A percentile compares a stretch with the other conserved stretches of the same genome.
Conservation (phyloP, 1,284 basidiomycete genomes). For the Exobasidium cylindrosporum region DNA sequence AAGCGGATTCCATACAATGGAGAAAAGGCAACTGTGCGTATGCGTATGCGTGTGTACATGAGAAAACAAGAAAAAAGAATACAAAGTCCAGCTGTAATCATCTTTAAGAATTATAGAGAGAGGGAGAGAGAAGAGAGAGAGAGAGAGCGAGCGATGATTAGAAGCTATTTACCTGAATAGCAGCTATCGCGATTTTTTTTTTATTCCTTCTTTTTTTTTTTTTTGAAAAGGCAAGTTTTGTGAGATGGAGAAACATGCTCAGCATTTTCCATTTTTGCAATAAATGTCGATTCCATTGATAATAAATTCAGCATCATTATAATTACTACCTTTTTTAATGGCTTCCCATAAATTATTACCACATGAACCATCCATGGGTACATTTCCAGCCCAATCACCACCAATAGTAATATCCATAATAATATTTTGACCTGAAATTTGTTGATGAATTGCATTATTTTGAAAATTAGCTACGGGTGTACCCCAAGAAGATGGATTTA, state of each 20-base stretch:
- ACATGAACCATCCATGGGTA: slow-evolving; percentile 5
- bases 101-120: too few relatives aligned
- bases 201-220: too few relatives aligned
- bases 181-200: too few relatives aligned
- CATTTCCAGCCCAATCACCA: slow-evolving; percentile 42
- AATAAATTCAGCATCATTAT: slow-evolving; percentile 16
- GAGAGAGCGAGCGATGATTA: too few relatives aligned
- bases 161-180: too few relatives aligned
- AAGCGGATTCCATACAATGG: too few relatives aligned
- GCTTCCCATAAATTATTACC: slow-evolving; percentile 2
- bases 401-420: slow-evolving; percentile 50
- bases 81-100: too few relatives aligned
- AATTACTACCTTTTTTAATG: slow-evolving; percentile 11
- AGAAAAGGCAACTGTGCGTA: too few relatives aligned
- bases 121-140: too few relatives aligned
- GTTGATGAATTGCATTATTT: slow-evolving; percentile 18
- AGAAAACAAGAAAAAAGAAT: too few relatives aligned
- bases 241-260: background rate
- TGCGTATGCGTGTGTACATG: too few relatives aligned
- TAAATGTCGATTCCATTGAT: slow-evolving; percentile 15
- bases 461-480: slow-evolving; percentile 39
- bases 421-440: slow-evolving; percentile 44
- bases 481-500: slow-evolving; percentile 29
- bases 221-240: background rate
- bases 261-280: background rate